These are phyloP conservation scores for Extremus antarcticus DNA, from an alignment of 495 filamentous ascomycete genomes.

Conservation along the genomic window DNA sequence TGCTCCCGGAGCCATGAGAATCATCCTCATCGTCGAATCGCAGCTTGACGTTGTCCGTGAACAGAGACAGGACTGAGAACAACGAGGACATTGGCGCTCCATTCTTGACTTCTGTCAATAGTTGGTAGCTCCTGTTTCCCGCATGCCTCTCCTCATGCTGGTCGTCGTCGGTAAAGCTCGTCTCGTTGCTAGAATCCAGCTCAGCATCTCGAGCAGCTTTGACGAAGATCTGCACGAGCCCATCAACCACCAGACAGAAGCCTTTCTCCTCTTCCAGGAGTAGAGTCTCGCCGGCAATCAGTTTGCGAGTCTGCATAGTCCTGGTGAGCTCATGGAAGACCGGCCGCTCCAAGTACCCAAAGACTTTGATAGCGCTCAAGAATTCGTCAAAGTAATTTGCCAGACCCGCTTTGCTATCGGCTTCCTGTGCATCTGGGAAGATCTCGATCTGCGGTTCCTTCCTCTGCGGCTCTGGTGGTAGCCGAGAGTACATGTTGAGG, in stretches of 20 bases:
- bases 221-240: conserved; percentile 94
- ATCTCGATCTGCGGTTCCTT: conserved; percentile 93
- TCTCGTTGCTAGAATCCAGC: conserved; percentile 25
- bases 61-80: conserved; percentile 91
- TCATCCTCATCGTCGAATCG: conserved; percentile 43
- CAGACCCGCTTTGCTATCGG: conserved; percentile 79
- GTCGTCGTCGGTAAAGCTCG: conserved; percentile 47
- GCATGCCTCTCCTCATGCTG: conserved; percentile 48
- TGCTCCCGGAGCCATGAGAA: conserved; percentile 10
- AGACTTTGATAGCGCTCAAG: conserved; percentile 96
- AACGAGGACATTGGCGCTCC: conserved; percentile 96
- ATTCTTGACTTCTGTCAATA: conserved; percentile 95
- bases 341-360: conserved; percentile 90
- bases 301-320: conserved; percentile 93
- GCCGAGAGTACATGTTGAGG: conserved; percentile 85
- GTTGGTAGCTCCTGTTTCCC: conserved; percentile 71
- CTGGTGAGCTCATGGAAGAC: conserved; percentile 96
- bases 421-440: conserved; percentile 85
- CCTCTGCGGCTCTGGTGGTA: conserved; percentile 87
- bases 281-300: conserved; percentile 90
- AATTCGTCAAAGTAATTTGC: conserved; percentile 96
- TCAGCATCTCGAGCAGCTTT: conserved; percentile 62
- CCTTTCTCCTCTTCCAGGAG: conserved; percentile 95
- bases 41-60: conserved; percentile 87
- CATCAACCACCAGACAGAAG: conserved; percentile 95